Evolutionary conservation across 2,329 filamentous ascomycete genomes (phyloP).

Genomic region (Cladosporium colombiae): DNA sequence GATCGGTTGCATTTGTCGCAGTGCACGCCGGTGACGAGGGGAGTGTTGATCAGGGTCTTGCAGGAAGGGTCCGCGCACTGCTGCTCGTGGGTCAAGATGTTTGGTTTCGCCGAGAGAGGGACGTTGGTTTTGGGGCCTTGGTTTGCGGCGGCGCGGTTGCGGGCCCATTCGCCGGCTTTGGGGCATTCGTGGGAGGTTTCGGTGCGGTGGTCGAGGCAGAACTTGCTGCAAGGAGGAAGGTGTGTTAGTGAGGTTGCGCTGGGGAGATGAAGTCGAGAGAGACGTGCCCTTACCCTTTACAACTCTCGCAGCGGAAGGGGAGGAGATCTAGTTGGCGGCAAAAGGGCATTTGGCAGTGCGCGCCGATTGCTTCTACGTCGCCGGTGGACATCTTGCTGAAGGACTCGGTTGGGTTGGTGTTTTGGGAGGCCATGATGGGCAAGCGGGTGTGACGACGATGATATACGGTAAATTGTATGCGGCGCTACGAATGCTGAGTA

Average conservation of each 20-base stretch:
- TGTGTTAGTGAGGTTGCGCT: slow-evolving; percentile 17
- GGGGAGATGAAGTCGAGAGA: background rate
- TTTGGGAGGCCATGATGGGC: slow-evolving; percentile 46
- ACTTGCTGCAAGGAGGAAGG: slow-evolving; percentile 43
- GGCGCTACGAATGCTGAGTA: slow-evolving; percentile 14
- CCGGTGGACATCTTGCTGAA: slow-evolving; percentile 73
- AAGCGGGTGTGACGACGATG: background rate
- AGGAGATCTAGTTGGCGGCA: slow-evolving; percentile 96
- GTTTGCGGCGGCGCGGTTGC: slow-evolving; percentile 44
- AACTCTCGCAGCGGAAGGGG: slow-evolving; percentile 91
- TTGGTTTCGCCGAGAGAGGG: slow-evolving; percentile 49
- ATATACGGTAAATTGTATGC: slow-evolving; percentile 8
- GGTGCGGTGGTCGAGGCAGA: slow-evolving; percentile 89
- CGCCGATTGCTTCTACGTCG: slow-evolving; percentile 83
- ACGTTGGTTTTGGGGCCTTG: slow-evolving; percentile 30
- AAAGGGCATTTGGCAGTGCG: slow-evolving; percentile 86
- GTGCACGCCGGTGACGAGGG: slow-evolving; percentile 67
- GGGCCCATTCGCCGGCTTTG: slow-evolving; percentile 63
- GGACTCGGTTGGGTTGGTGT: slow-evolving; percentile 47
- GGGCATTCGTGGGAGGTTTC: slow-evolving; percentile 76
- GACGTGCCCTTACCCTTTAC: slow-evolving; percentile 53
- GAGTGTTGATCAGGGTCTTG: slow-evolving; percentile 71
- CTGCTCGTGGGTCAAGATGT: slow-evolving; percentile 63
- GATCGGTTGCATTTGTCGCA: slow-evolving; percentile 70
- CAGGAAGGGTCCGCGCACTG: slow-evolving; percentile 68